Base-by-base conservation (phyloP, 2,329 filamentous ascomycete species). In the Zalaria obscura region DNA sequence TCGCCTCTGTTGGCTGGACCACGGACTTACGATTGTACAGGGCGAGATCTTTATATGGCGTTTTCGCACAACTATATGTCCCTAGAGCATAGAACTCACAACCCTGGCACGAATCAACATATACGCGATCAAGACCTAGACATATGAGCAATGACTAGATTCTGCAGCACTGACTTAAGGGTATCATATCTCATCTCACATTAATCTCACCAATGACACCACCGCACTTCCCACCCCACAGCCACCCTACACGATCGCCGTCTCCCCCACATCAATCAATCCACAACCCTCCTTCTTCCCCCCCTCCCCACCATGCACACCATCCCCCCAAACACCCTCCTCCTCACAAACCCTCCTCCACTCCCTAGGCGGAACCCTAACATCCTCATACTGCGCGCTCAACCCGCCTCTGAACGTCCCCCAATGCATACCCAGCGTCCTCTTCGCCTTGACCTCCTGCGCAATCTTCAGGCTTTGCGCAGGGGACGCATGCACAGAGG, bases 401-500 rank as follows among this genome's bases (percentile, higher is more conserved):
- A 69, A 50, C 0, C 58, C 61, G 10, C 67, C 66, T 40, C 67
- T 48, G 1, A 71, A 60, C 0, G 68, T 70, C 0, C 68, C 68
- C 46, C 64, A 72, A 44, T 72, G 69, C 68, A 71, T 72, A 0
- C 65, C 68, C 26, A 72, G 61, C 28, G 65, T 69, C 47, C 61
- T 63, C 52, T 58, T 66, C 40, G 65, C 67, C 36, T 48, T 57
- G 36, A 72, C 50, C 42, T 68, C 66, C 39, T 61, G 60, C 42
- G 71, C 68, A 35, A 72, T 68, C 27, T 61, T 52, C 1, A 70
- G 48, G 4, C 64, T 64, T 45, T 71, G 67, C 43, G 68, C 66
- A 0, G 68, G 67, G 26, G 63, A 62, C 8, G 63, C 63, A 39
- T 72, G 68, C 8, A 69, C 59, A 2, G 56, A 54, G 5, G 64